Evolutionary conservation across 257 asterid species (phyloP).

Genomic region (Lithospermum erythrorhizon): DNA sequence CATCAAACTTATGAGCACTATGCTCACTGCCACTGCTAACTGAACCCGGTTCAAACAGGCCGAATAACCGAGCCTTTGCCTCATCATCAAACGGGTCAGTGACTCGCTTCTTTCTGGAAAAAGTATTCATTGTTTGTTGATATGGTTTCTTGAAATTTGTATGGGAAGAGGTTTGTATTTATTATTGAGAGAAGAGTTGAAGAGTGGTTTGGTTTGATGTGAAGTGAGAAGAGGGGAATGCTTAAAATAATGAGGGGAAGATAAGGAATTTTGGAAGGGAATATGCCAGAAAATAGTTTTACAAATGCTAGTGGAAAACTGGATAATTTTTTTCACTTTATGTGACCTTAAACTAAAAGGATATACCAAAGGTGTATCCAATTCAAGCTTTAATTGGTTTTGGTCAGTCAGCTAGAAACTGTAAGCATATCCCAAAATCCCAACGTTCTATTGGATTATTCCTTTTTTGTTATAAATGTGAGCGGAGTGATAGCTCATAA

Average conservation of each 20-base stretch:
- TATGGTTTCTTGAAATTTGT: no score
- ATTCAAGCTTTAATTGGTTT: background rate
- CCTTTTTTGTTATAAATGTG: no score
- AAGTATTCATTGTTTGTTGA: conserved; percentile 18
- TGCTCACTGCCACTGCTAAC: conserved; percentile 84
- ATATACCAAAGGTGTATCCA: background rate
- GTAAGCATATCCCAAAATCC: background rate
- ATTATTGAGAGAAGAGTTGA: background rate
- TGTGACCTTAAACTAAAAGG: background rate
- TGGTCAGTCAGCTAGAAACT: background rate
- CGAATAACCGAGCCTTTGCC: conserved; percentile 49
- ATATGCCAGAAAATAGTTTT: background rate
- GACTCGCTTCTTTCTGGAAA: conserved; percentile 31
- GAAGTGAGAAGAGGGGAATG: background rate
- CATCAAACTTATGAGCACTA: conserved; percentile 28
- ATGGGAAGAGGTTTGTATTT: no score
- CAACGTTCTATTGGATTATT: no score
- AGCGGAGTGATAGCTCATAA: no score
- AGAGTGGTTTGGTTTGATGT: background rate
- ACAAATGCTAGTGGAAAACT: background rate
- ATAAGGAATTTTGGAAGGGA: background rate
- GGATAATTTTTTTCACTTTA: background rate
- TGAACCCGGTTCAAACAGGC: conserved; percentile 27
- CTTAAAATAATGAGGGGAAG: background rate
- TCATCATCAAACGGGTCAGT: conserved; percentile 37